Evolutionary conservation across 495 filamentous ascomycete genomes (phyloP).

Genomic region (Lophiotrema nucula): DNA sequence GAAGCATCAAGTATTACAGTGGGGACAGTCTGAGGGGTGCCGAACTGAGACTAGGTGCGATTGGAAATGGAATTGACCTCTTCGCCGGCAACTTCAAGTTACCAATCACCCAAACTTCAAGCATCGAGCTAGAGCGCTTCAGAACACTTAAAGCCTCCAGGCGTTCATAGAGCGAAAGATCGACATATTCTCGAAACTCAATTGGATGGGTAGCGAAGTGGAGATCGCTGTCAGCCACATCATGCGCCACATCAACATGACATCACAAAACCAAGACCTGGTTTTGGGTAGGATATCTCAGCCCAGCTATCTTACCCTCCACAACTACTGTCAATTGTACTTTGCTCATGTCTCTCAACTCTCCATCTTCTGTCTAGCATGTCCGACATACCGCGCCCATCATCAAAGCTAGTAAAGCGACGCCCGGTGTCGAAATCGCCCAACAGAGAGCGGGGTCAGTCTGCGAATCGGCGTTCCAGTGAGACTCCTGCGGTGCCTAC

Average conservation of each 20-base stretch:
- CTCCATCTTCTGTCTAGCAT: neutral
- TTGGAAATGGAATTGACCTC: neutral
- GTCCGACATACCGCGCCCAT: constrained; percentile 9
- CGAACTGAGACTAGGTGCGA: neutral
- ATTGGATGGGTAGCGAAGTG: neutral
- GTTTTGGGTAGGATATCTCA: neutral
- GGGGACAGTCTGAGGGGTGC: neutral
- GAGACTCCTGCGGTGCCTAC: constrained; percentile 20
- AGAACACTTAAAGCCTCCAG: neutral
- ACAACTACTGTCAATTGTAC: constrained; percentile 7
- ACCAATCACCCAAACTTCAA: neutral
- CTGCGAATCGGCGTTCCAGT: constrained; percentile 3
- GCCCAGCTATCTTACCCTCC: neutral
- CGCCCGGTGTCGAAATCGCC: constrained; percentile 14
- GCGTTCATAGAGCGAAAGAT: neutral
- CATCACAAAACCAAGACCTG: constrained; percentile 17
- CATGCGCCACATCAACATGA: neutral
- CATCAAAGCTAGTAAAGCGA: constrained; percentile 27
- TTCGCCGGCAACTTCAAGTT: neutral
- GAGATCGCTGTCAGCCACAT: neutral
- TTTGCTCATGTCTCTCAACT: neutral
- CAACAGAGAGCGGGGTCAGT: constrained; percentile 5
- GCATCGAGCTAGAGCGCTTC: neutral
- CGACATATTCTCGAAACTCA: neutral
- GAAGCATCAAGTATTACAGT: neutral